Conservation (phyloP, 2,329 filamentous ascomycete genomes). For the Teratosphaeria viscida region DNA sequence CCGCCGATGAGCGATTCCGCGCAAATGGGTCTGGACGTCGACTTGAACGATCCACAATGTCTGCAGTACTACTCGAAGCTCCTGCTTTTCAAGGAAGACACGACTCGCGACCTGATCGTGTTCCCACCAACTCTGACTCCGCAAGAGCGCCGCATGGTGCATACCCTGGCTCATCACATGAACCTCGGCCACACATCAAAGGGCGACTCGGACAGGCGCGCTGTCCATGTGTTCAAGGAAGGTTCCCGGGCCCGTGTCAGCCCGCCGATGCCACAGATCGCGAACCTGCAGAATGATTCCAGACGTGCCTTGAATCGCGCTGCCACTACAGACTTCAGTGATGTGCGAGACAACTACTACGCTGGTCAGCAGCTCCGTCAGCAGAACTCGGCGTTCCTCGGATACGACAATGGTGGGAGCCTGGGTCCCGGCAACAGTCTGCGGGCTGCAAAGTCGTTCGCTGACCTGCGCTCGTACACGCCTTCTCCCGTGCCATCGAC, state of each 20-base stretch:
- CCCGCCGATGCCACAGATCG: slow-evolving; percentile 53
- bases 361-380: slow-evolving; percentile 61
- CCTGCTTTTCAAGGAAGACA: slow-evolving; percentile 75
- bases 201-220: slow-evolving; percentile 74
- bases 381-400: slow-evolving; percentile 68
- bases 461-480: slow-evolving; percentile 87
- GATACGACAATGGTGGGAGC: slow-evolving; percentile 56
- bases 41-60: slow-evolving; percentile 83
- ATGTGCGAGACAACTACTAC: slow-evolving; percentile 64
- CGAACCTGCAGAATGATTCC: slow-evolving; percentile 63
- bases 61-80: slow-evolving; percentile 85
- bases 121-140: slow-evolving; percentile 75
- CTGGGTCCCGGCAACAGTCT: slow-evolving; percentile 67
- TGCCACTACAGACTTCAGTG: slow-evolving; percentile 94
- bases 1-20: slow-evolving; percentile 5
- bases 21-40: slow-evolving; percentile 49
- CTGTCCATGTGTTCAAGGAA: slow-evolving; percentile 78
- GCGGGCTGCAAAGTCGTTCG: slow-evolving; percentile 90
- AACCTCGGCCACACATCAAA: slow-evolving; percentile 83
- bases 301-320: slow-evolving; percentile 81
- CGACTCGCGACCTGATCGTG: slow-evolving; percentile 65
- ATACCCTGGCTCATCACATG: slow-evolving; percentile 93
- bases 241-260: slow-evolving; percentile 48
- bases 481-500: slow-evolving; percentile 86
- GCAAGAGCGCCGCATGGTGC: slow-evolving; percentile 76